phyloP scores from a whole-genome alignment of 2,329 filamentous ascomycete species.

The Trichoderma guizhouense region DNA sequence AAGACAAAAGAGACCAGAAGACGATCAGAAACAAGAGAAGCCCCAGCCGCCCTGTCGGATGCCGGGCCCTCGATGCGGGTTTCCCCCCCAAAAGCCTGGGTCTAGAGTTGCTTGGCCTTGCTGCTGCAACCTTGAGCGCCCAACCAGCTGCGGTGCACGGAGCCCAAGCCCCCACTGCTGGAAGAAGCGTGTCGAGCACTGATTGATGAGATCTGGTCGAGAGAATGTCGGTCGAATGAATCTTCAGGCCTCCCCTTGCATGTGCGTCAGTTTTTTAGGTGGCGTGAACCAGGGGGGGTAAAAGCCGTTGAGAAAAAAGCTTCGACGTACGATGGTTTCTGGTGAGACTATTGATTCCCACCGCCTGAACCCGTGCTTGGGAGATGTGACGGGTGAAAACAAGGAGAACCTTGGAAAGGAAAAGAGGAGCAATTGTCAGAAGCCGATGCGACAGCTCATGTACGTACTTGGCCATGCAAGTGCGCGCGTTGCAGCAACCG shows the following conservation, averaged over 20 bases:
- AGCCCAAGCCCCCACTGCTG: slow-evolving; percentile 12
- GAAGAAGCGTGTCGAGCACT: slow-evolving; percentile 16
- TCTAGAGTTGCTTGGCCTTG: neutral
- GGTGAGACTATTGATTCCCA: neutral
- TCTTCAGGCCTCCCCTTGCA: slow-evolving; percentile 11
- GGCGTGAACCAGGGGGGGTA: slow-evolving; percentile 5
- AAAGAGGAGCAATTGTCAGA: neutral
- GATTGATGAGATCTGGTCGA: slow-evolving; percentile 10
- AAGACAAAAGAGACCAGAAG: neutral
- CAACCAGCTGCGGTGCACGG: slow-evolving; percentile 7
- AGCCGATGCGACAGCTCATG: slow-evolving; percentile 8
- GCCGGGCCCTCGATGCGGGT: slow-evolving; percentile 4
- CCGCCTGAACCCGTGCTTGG: neutral
- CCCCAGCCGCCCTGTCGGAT: slow-evolving; percentile 7
- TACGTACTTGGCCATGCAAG: slow-evolving; percentile 1
- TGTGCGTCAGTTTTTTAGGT: slow-evolving; percentile 5
- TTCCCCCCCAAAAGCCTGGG: neutral
- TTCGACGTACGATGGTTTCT: neutral
- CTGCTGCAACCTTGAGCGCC: neutral
- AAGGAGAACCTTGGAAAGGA: neutral
- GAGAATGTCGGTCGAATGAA: slow-evolving; percentile 9
- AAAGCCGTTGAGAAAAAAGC: neutral
- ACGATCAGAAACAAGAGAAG: neutral
- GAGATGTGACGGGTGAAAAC: neutral
- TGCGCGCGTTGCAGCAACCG: slow-evolving; percentile 3